These are phyloP conservation scores for Herpetospermum pedunculosum DNA, from an alignment of 306 rosid species.

Conservation along the genomic window DNA sequence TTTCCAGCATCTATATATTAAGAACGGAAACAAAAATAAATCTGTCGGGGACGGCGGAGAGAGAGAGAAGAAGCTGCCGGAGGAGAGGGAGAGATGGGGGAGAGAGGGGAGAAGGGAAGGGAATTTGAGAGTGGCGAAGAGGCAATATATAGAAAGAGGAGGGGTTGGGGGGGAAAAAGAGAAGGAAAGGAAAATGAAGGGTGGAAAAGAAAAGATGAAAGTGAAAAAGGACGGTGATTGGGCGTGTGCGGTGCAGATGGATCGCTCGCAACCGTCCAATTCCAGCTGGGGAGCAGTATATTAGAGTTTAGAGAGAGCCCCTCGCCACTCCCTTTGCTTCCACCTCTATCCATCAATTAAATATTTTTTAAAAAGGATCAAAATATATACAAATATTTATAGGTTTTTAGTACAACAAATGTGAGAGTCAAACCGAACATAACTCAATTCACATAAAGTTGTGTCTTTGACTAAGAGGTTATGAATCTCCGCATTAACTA, in stretches of 20 bases:
- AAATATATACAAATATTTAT: too few relatives aligned
- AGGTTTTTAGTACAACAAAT: too few relatives aligned
- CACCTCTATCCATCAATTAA: background rate
- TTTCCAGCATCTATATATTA: conserved; percentile 14
- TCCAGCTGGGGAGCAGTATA: background rate
- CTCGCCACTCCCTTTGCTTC: background rate
- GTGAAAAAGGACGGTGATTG: background rate
- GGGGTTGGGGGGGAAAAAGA: background rate
- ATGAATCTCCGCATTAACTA: too few relatives aligned
- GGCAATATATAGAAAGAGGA: conserved; percentile 38
- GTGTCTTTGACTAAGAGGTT: too few relatives aligned
- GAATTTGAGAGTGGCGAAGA: conserved; percentile 10
- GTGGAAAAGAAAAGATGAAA: conserved; percentile 3
- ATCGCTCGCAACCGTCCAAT: background rate
- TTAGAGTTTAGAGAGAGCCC: background rate
- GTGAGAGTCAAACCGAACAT: too few relatives aligned
- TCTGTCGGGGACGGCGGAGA: background rate
- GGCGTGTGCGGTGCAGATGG: background rate
- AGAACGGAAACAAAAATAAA: background rate
- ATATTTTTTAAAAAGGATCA: too few relatives aligned
- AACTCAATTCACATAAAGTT: too few relatives aligned
- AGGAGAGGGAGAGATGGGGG: background rate
- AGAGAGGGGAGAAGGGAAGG: conserved; percentile 21
- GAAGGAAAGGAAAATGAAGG: background rate
- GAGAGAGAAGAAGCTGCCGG: background rate